Evolutionary conservation across 78 protist species (phyloP), one percentile per base, ranked within the genome.

Genomic region (Isochrysis galbana): DNA sequence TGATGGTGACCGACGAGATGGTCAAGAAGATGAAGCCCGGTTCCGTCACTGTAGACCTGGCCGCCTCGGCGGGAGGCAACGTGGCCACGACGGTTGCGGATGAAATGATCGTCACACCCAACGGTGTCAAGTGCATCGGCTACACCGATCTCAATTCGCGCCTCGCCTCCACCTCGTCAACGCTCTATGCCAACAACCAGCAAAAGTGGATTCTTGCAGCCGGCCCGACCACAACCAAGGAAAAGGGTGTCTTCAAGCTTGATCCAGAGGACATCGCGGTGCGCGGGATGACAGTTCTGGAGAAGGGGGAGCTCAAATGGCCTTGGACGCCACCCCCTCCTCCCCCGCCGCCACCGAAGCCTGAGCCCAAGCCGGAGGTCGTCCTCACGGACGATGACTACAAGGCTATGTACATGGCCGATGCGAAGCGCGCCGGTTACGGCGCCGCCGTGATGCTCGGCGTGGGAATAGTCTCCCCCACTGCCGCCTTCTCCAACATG

Each of bases 51-150:
- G 99, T 99, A 45, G 99, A 99, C 94, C 94, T 99, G 1, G 99
- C 99, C 0, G 98, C 99, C 39, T 96, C 93, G 74, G 92, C 98
- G 2, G 99, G 99, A 34, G 99, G 99, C n/a, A 98, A 98, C 93
- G 69, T 94, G n/a, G 94, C 0, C 48, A 22, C 51, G 78, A 95
- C 96, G 22, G 44, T 38, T 38, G 2, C 2, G 32, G 48, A 36
- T 19, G 19, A 78, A n/a, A 29, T 7, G 55, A 0, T 80, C 55
- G 55, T 29, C 55, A 80, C 88, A 17, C 88, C 88, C 26, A 80
- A 44, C 55, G 88, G 88, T 54, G 88, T 80, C 42, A 29, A 36
- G 29, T 11, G 2, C 55, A 44, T 98, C 32, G 99, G 99, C 46
- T 95, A 86, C 97, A 98, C 99, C n/a, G 98, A 99, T 95, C 61